Conservation (phyloP, 345 rosid species). For the Excoecaria cochinchinensis region DNA sequence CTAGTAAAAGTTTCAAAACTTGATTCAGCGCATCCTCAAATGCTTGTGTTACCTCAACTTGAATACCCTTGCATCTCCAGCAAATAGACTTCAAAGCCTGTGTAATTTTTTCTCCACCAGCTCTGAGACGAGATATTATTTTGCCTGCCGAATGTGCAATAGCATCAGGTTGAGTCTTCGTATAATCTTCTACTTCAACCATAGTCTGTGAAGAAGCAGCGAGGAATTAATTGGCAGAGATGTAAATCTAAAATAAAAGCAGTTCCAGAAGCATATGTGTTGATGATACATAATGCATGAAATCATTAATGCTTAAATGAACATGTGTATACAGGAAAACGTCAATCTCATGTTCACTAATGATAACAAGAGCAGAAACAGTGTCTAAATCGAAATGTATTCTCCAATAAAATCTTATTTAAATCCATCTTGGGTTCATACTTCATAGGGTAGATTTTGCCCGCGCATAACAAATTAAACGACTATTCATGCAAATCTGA, state of each 20-base stretch:
- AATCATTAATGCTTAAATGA: neutral
- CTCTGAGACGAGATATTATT: slow-evolving; percentile 66
- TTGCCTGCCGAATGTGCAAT: slow-evolving; percentile 66
- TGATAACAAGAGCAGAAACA: neutral
- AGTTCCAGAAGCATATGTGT: neutral
- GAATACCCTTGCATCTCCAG: slow-evolving; percentile 76
- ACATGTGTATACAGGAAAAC: neutral
- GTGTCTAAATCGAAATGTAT: neutral
- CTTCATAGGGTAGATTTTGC: neutral
- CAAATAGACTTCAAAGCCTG: slow-evolving; percentile 77
- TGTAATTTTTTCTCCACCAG: slow-evolving; percentile 57
- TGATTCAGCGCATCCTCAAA: neutral
- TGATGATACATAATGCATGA: neutral
- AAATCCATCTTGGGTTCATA: too few relatives aligned
- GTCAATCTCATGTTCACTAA: neutral
- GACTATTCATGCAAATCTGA: neutral
- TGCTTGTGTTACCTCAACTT: slow-evolving; percentile 69
- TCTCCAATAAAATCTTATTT: neutral
- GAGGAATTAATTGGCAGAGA: slow-evolving; percentile 28
- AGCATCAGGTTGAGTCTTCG: slow-evolving; percentile 76
- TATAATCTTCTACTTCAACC: slow-evolving; percentile 77
- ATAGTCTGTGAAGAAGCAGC: slow-evolving; percentile 42
- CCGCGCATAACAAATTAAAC: neutral
- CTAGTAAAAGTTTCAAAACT: neutral
- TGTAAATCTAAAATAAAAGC: neutral